Percentiles rank a stretch among this genome's conserved stretches.
Evolutionary conservation across 2,329 filamentous ascomycete genomes (phyloP).

Genomic region (Pestalotiopsis sp.): DNA sequence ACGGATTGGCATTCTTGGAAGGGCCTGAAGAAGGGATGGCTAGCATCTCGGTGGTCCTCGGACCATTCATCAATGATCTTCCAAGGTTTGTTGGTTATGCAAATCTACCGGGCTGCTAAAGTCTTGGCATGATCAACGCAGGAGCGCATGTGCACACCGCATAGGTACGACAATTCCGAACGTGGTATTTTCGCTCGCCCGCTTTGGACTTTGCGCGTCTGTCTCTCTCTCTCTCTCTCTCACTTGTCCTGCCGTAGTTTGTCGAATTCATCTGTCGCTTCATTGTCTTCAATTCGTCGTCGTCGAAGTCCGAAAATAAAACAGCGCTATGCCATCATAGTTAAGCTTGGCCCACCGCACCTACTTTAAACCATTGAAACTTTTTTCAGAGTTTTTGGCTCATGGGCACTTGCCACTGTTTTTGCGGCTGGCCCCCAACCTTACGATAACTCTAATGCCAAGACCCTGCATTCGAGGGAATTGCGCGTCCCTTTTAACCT

Average conservation of each 20-base stretch:
- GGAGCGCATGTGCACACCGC: neutral
- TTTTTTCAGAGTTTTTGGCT: neutral
- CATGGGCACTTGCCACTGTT: neutral
- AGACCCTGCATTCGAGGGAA: neutral
- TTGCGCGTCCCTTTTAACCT: conserved; percentile 8
- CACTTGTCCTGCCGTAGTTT: neutral
- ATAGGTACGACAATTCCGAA: neutral
- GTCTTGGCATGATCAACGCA: neutral
- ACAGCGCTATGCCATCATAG: neutral
- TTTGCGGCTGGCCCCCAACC: neutral
- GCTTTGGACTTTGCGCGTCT: neutral
- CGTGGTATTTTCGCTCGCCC: neutral
- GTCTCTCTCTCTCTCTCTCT: neutral
- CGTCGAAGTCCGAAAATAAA: neutral
- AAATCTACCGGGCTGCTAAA: neutral
- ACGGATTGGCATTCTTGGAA: neutral
- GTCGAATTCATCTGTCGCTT: neutral
- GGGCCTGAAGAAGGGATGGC: neutral
- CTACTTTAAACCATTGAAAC: neutral
- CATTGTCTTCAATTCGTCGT: neutral
- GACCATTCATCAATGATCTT: neutral
- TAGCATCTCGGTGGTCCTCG: neutral
- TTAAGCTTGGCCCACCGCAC: neutral
- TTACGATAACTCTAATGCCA: conserved; percentile 9
- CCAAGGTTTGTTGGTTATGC: neutral